Percentiles rank a stretch among this genome's conserved stretches.
Conservation (phyloP, 352 stramenopile genomes). For the Globisporangium polare region DNA sequence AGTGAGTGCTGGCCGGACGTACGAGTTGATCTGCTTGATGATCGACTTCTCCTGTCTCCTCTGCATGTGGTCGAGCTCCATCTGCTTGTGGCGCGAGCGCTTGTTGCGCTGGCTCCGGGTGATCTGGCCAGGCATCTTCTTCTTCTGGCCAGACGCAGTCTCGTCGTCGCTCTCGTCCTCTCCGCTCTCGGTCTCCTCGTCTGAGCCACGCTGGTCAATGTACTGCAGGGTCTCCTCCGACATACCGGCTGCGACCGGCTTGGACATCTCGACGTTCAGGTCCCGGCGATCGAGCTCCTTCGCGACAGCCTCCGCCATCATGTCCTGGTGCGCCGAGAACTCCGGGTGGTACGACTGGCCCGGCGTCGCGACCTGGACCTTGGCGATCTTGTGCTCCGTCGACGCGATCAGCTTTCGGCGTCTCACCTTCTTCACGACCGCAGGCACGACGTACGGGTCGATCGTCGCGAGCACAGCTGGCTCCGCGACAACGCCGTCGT, state of each 20-base stretch:
- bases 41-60: conserved; percentile 68
- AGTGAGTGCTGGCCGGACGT: conserved; percentile 15
- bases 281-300: conserved; percentile 66
- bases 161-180: conserved; percentile 38
- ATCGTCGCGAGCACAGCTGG: conserved; percentile 32
- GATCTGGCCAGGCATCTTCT: conserved; percentile 53
- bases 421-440: conserved; percentile 55
- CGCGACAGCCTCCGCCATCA: conserved; percentile 66
- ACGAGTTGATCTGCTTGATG: conserved; percentile 87
- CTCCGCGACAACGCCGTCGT: conserved; percentile 34
- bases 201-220: conserved; percentile 65
- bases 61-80: conserved; percentile 63
- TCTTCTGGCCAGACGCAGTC: conserved; percentile 21
- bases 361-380: conserved; percentile 63
- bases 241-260: conserved; percentile 52
- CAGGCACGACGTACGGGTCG: conserved; percentile 61
- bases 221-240: conserved; percentile 78
- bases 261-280: conserved; percentile 33
- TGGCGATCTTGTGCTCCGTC: conserved; percentile 67
- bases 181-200: conserved; percentile 28
- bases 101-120: conserved; percentile 78
- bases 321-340: conserved; percentile 77
- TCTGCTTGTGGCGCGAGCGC: conserved; percentile 71
- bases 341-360: conserved; percentile 87
- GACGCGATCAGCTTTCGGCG: conserved; percentile 48